Percentiles rank a stretch among this genome's conserved stretches.
Conservation (phyloP, 352 stramenopile species). For the Bremia lactucae region DNA sequence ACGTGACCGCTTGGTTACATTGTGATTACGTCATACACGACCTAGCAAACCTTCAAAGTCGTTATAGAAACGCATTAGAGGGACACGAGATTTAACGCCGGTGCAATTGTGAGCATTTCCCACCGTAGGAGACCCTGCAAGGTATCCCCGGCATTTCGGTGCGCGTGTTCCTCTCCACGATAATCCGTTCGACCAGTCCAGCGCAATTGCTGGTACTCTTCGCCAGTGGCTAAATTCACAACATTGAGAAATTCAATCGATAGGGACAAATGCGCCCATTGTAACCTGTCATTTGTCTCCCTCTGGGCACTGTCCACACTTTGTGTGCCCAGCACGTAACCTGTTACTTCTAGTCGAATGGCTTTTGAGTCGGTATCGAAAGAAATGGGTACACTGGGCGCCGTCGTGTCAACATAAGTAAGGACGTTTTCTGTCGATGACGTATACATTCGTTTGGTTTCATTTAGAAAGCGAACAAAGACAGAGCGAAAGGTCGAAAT, state of each 20-base stretch:
- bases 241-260: conserved; percentile 36
- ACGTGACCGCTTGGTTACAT: no score
- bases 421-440: conserved; percentile 3
- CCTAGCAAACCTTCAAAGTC: no score
- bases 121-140: conserved; percentile 31
- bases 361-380: conserved; percentile 9
- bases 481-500: conserved; percentile 29
- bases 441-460: conserved; percentile 11
- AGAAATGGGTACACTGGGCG: conserved; percentile 4
- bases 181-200: conserved; percentile 43
- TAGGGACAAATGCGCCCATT: conserved; percentile 34
- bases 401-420: conserved; percentile 14
- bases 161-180: conserved; percentile 27
- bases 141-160: conserved; percentile 32
- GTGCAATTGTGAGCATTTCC: conserved; percentile 31
- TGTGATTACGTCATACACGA: no score
- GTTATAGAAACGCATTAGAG: no score
- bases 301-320: conserved; percentile 23
- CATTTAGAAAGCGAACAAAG: conserved; percentile 33
- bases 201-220: conserved; percentile 28
- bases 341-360: conserved; percentile 19
- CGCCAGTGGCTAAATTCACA: conserved; percentile 17
- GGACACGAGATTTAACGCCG: conserved; percentile 25
- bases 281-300: conserved; percentile 13
- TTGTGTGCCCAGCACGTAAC: conserved; percentile 36